Base-by-base conservation (phyloP, 108 stramenopile genomes). In the Pseudonitzschia delicatissima region DNA sequence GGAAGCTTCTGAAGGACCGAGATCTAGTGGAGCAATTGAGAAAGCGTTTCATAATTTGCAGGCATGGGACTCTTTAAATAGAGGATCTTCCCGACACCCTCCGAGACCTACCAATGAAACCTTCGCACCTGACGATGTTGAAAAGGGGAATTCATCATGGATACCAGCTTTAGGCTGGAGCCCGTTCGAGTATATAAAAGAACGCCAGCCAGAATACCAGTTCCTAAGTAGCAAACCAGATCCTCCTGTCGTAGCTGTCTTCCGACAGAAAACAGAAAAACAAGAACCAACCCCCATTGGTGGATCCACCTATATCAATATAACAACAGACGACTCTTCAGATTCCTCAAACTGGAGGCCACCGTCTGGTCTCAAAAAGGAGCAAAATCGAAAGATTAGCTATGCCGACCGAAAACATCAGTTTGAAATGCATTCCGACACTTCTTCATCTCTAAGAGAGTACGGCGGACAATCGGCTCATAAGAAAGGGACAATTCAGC, bases 331-430 rank as follows among this genome's bases (percentile, higher is more conserved):
- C 0, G 45, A 71, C 57, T 53, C 62, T 8, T 71, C 70, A 7
- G 40, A 57, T 26, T 20, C 18, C 17, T 71, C 70, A 28, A 47
- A 49, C 36, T 71, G 70, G 70, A 62, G 61, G 13, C 70, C 70
- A 52, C 70, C 62, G n/a, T 57, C 49, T 25, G 32, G 23, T 37
- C 32, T 61, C 18, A 2, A 61, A 40, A 42, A 20, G 36, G 39
- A 40, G 0, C 28, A 0, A 55, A 27, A 12, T 55, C 29, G 31
- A 21, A 48, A 48, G 7, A 23, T 23, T 23, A 48, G 47, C 20
- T 48, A 48, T 21, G 47, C 23, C 23, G 21, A 48, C 23, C 47
- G 47, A 48, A 48, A 48, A 48, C 21, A 48, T 3, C 20, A 23
- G 20, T 48, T 48, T 23, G 47, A 48, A 48, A 23, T 48, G 47